Percentiles rank a stretch among this genome's conserved stretches.
These are phyloP conservation scores for Uronychia setigera DNA, from an alignment of 73 alveolate species.

Conservation along the genomic window DNA sequence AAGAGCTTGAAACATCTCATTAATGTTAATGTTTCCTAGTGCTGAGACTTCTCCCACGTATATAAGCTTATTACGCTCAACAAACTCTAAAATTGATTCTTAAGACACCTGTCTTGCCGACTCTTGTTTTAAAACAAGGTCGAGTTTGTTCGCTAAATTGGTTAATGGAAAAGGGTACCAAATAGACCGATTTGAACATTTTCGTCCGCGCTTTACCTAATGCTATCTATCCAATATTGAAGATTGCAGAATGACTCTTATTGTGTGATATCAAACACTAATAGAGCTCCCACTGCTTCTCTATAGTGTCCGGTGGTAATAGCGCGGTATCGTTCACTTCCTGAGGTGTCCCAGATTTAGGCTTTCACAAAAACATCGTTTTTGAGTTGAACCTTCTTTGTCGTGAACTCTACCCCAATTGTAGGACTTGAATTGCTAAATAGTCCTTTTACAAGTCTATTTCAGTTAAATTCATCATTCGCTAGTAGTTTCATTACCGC, in stretches of 20 bases:
- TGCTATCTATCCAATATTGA: conserved; percentile 76
- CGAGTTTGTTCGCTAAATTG: conserved; percentile 66
- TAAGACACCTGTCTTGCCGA: conserved; percentile 33
- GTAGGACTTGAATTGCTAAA: conserved; percentile 48
- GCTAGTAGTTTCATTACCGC: no score
- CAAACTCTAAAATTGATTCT: conserved; percentile 15
- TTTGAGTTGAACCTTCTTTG: conserved; percentile 72
- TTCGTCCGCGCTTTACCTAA: conserved; percentile 73
- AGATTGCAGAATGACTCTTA: conserved; percentile 70
- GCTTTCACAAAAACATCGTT: conserved; percentile 76
- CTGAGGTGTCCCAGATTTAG: conserved; percentile 91
- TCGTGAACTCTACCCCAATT: conserved; percentile 89
- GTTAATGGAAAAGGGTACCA: not conserved
- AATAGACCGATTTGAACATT: conserved; percentile 41
- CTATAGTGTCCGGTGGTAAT: conserved; percentile 82
- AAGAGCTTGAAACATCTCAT: not conserved
- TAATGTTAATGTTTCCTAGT: not conserved
- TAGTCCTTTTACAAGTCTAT: not conserved
- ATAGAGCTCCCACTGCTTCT: conserved; percentile 85
- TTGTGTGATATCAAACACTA: conserved; percentile 73
- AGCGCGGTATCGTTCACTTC: conserved; percentile 83
- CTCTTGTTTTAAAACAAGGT: conserved; percentile 28
- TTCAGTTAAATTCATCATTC: not conserved
- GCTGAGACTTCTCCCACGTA: conserved; percentile 32
- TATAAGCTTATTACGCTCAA: conserved; percentile 23